Conservation (phyloP, 768 basidiomycete genomes). For the Suillus subalutaceus region DNA sequence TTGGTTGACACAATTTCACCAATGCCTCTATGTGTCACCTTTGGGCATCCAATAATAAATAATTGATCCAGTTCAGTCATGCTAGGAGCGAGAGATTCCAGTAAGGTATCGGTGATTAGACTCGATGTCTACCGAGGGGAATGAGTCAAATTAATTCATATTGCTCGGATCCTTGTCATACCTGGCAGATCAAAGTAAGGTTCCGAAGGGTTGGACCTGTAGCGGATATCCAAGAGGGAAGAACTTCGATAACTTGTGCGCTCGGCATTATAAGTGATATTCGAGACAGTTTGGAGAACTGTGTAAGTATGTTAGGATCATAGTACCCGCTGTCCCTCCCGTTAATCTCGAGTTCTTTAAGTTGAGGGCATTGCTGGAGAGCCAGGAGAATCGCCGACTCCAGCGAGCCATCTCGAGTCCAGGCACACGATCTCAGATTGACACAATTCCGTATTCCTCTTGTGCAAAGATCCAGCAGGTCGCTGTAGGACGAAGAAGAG, state of each 20-base stretch:
- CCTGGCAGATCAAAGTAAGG: conserved; percentile 74
- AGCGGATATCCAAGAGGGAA: conserved; percentile 53
- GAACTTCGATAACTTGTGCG: conserved; percentile 46
- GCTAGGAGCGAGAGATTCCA: conserved; percentile 52
- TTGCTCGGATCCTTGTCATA: conserved; percentile 25
- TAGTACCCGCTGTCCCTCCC: conserved; percentile 60
- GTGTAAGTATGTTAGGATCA: conserved; percentile 50
- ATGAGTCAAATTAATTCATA: conserved; percentile 2
- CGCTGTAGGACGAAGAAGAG: conserved; percentile 30
- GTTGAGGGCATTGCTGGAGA: conserved; percentile 41
- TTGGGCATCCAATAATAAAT: conserved; percentile 67
- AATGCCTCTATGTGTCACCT: conserved; percentile 65
- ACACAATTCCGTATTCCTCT: conserved; percentile 61
- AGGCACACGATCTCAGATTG: conserved; percentile 65
- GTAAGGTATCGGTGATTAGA: conserved; percentile 57
- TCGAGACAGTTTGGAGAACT: conserved; percentile 53
- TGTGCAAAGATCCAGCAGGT: conserved; percentile 43
- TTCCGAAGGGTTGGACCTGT: conserved; percentile 51
- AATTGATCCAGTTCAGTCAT: conserved; percentile 58
- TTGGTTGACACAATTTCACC: conserved; percentile 51
- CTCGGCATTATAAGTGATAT: conserved; percentile 81
- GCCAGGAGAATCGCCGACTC: conserved; percentile 59
- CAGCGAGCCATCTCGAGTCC: conserved; percentile 82
- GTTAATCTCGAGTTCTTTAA: conserved; percentile 72
- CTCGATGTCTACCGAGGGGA: conserved; percentile 49